These are phyloP conservation scores for Rhodomyrtus psidioides DNA, from an alignment of 441 rosid species.

Conservation along the genomic window DNA sequence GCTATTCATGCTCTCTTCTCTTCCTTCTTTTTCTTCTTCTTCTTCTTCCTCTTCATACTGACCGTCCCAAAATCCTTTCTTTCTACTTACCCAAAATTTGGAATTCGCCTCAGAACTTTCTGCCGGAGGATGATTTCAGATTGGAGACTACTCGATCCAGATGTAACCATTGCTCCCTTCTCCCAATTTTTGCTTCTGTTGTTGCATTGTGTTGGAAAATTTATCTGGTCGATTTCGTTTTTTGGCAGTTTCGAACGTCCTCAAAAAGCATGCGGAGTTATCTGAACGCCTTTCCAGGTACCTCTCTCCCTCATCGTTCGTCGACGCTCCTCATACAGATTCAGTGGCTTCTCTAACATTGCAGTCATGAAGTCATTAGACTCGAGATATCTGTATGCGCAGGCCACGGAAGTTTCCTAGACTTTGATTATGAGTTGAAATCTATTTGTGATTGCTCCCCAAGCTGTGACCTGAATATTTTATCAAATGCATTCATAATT, in stretches of 20 bases:
- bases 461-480: not conserved
- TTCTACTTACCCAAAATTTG: not conserved
- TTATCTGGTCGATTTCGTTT: constrained; percentile 1
- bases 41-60: not conserved
- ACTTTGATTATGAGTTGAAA: not conserved
- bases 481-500: not conserved
- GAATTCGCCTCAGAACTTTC: constrained; percentile 34
- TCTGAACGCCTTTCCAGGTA: constrained; percentile 77
- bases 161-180: constrained; percentile 30
- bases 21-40: not conserved
- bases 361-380: not conserved
- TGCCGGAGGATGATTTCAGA: constrained; percentile 56
- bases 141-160: constrained; percentile 79
- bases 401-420: not conserved
- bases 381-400: not conserved
- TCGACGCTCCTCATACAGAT: not conserved
- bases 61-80: not conserved
- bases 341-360: not conserved
- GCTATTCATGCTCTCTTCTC: not conserved
- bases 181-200: not conserved
- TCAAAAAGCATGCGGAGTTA: constrained; percentile 75
- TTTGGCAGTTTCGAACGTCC: constrained; percentile 62
- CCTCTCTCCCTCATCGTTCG: not conserved
- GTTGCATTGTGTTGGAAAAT: not conserved
- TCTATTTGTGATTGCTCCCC: not conserved